phyloP scores from a whole-genome alignment of 192 early-diverging fungal species.

The Backusella morwellensis region DNA sequence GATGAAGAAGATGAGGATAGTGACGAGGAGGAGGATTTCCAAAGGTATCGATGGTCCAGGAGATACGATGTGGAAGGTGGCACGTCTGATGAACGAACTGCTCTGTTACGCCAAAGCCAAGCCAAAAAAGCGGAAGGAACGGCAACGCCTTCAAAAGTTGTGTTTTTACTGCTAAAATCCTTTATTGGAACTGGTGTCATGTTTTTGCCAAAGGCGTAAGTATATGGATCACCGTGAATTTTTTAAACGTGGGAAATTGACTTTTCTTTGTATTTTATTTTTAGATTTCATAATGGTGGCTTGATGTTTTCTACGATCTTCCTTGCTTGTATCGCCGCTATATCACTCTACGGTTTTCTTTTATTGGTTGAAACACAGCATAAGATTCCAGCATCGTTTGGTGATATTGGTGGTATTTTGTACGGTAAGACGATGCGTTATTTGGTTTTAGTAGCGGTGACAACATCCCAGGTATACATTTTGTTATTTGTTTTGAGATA shows the following conservation, averaged over 20 bases:
- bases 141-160: constrained; percentile 70
- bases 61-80: neutral
- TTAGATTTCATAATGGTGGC: constrained; percentile 58
- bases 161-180: constrained; percentile 75
- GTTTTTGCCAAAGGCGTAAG: constrained; percentile 34
- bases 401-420: constrained; percentile 67
- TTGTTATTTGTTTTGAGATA: neutral
- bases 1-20: constrained; percentile 25
- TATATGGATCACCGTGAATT: neutral
- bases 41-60: neutral
- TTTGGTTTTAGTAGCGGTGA: constrained; percentile 50
- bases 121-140: constrained; percentile 36
- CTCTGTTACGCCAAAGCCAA: constrained; percentile 17
- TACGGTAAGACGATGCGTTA: constrained; percentile 62
- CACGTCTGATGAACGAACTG: constrained; percentile 16
- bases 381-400: constrained; percentile 62
- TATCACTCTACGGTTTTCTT: constrained; percentile 64
- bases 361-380: constrained; percentile 62
- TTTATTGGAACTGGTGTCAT: constrained; percentile 54
- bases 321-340: constrained; percentile 54
- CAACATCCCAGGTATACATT: constrained; percentile 46
- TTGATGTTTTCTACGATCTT: constrained; percentile 60
- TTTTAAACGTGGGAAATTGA: neutral
- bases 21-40: neutral
- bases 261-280: neutral